Base-by-base conservation (phyloP, 2,329 filamentous ascomycete genomes). In the Talaromyces pinophilus region DNA sequence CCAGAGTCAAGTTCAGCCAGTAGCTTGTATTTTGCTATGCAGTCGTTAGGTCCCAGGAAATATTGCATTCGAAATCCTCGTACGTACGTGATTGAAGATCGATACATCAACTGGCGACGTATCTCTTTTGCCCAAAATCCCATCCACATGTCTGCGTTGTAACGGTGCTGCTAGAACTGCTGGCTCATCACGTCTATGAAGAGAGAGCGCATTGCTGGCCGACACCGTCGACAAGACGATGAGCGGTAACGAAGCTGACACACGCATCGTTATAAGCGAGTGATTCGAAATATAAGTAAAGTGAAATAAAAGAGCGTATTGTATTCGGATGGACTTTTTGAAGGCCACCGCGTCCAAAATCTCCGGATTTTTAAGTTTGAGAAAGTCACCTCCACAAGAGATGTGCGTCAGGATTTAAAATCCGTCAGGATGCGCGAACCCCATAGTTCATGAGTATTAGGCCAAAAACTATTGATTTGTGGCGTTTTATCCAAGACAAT, bases 1-100 rank as follows among this genome's bases (percentile, higher is more conserved):
- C 88, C 60, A 90, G 69, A 10, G 86, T 83, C 61, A 82, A 84
- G 74, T 90, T 89, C 70, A 88, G 81, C 70, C 86, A 87, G 74
- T 90, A 90, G 22, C 46, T 60, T 8, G 25, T 6, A 38, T 59
- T 17, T 30, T 54, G 7, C 63, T 65, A 17, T 62, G 5, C n/a
- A 33, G 1, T 33, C 25, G 25, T 61, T 22, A 54, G 48, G 8
- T 13, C 5, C 13, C 1, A 28, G 11, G 22, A 25, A 33, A 33
- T 8, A 19, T n/a, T n/a, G 19, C 4, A 19, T 15, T 3, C 15
- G 8, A 19, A 13, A 6, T 35, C 2, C 7, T 15, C 10, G 25
- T 42, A 42, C 60, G 17, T 15, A 63, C 60, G 3, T 40, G 10
- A 15, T 63, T 63, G 2, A 35, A 28, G 7, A 63, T 54, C 2